Evolutionary conservation across 176 grass and related monocot genomes (phyloP).

Genomic region (Dendrocalamus sinicus): DNA sequence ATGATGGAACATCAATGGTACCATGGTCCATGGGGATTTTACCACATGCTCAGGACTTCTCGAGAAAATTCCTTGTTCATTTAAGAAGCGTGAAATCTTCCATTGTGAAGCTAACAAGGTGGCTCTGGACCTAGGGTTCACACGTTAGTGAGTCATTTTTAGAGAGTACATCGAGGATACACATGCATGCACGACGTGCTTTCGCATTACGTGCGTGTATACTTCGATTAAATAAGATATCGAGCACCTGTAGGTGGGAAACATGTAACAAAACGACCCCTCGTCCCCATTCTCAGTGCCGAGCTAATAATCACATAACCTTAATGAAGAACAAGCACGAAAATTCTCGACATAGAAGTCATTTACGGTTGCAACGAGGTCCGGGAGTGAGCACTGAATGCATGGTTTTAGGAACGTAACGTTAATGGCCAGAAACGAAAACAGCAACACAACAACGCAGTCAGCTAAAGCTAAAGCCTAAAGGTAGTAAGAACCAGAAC

Average conservation of each 20-base stretch:
- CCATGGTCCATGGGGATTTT: neutral
- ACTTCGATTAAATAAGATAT: too few relatives aligned
- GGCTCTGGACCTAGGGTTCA: neutral
- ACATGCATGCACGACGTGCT: too few relatives aligned
- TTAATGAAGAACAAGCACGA: neutral
- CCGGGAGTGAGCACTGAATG: neutral
- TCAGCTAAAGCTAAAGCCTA: constrained; percentile 39
- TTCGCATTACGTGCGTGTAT: too few relatives aligned
- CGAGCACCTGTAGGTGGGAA: too few relatives aligned
- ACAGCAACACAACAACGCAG: neutral
- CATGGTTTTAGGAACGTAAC: neutral
- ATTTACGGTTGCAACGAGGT: neutral
- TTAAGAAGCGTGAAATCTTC: neutral
- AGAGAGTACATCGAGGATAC: too few relatives aligned
- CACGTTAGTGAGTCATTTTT: neutral
- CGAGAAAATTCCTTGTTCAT: neutral
- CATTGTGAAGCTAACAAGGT: neutral
- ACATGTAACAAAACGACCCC: too few relatives aligned
- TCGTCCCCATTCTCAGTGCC: too few relatives aligned
- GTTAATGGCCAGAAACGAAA: neutral
- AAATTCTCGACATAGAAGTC: too few relatives aligned
- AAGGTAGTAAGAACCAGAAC: constrained; percentile 3
- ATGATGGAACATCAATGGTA: neutral
- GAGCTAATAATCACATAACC: neutral
- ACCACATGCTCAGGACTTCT: neutral